Evolutionary conservation across 768 basidiomycete species (phyloP), one percentile per base, ranked within the genome.

Genomic region (Russula virescens): DNA sequence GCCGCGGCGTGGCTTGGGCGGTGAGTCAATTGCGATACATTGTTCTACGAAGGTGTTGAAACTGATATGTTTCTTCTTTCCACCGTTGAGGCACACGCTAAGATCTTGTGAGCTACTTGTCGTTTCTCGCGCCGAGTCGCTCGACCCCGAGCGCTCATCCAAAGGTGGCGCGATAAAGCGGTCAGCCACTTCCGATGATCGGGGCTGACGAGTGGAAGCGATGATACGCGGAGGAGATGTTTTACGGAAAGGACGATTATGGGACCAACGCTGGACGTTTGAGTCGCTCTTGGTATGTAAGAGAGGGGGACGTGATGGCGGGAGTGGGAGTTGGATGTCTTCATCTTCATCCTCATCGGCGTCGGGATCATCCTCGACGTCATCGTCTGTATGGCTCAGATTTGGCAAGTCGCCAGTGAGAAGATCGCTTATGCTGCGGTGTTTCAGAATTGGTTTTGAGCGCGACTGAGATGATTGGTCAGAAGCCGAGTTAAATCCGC

Each of bases 21-120:
- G 90, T 69, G 87, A 87, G 71, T 92, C 91, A 71, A 93, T 90
- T 47, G 91, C 87, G 62, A 99, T 96, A 71, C 85, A 94, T 73
- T 98, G 96, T 73, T 97, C 91, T 43, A 99, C 96, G 71, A 95
- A 97, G 0, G 95, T 96, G 74, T 98, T 98, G 81, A 98, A 98
- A 68, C 83, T 88, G 77, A 98, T 98, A 73, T 97, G 96, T 66
- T 87, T 87, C 77, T 87, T 91, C 79, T 86, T 87, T 62, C 70
- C 75, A 50, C 65, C 69, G 45, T 68, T 68, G 25, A 74, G 70
- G 62, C 56, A 58, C 31, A 63, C 62, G 60, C 61, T 68, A 35
- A 73, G 65, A 60, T 75, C 74, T 61, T 73, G 73, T 23, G 72
- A 72, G 55, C 74, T 75, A 21, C 69, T 66, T 16, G 71, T 65